phyloP scores from a whole-genome alignment of 2,329 filamentous ascomycete genomes.

The Fusarium euwallaceae region DNA sequence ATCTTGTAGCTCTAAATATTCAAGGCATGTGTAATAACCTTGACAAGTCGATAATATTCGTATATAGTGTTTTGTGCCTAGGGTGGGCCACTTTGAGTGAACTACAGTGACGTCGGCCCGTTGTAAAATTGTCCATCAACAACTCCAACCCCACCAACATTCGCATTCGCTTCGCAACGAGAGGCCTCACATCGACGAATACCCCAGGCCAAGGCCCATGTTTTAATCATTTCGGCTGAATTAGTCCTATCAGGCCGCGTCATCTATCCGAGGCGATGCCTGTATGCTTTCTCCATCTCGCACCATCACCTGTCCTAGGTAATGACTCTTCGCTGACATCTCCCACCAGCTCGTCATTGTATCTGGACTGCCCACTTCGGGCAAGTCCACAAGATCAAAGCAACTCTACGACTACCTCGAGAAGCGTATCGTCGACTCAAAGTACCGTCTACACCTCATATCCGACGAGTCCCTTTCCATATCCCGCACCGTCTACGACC shows the following conservation, averaged over 20 bases:
- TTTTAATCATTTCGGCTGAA: background rate
- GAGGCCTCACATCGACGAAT: background rate
- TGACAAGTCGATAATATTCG: background rate
- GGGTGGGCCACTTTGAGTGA: background rate
- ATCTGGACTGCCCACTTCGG: conserved; percentile 75
- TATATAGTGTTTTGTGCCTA: background rate
- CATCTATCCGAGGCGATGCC: conserved; percentile 38
- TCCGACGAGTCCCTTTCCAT: conserved; percentile 80
- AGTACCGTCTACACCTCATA: conserved; percentile 79
- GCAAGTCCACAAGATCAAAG: conserved; percentile 74
- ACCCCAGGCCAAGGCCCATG: background rate
- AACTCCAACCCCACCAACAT: conserved; percentile 17
- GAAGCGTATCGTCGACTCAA: conserved; percentile 64
- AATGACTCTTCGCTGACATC: conserved; percentile 19
- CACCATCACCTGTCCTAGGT: background rate
- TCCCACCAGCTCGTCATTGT: conserved; percentile 72
- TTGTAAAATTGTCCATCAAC: conserved; percentile 26
- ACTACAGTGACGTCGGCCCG: conserved; percentile 34
- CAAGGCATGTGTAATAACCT: background rate
- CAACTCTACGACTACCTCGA: conserved; percentile 77
- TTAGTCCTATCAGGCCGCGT: background rate
- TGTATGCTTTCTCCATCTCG: conserved; percentile 26
- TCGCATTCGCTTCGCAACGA: background rate
- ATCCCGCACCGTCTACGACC: conserved; percentile 77
- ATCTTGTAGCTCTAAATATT: background rate